Evolutionary conservation across 352 stramenopile species (phyloP).

Genomic region (Pythium aristosporum): DNA sequence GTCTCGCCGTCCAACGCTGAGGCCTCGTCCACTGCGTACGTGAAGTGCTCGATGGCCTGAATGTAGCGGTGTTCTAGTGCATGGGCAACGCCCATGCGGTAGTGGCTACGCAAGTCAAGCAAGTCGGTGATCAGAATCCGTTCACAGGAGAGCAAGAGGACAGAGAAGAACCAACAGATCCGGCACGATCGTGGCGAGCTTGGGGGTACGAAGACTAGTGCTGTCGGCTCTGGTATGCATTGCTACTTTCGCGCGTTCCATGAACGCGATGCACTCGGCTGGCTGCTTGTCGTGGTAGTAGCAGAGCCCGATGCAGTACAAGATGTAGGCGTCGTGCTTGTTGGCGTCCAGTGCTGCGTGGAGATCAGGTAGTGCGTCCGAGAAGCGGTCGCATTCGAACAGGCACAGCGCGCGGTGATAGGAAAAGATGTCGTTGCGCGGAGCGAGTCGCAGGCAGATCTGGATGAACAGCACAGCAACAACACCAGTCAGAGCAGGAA

Average conservation of each 20-base stretch:
- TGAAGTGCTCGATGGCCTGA: constrained; percentile 71
- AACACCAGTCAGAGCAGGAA: not conserved
- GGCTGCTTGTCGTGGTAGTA: constrained; percentile 55
- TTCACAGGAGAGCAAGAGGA: no score
- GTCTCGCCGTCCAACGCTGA: not conserved
- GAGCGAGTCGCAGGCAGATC: constrained; percentile 39
- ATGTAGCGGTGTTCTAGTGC: constrained; percentile 53
- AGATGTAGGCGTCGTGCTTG: constrained; percentile 31
- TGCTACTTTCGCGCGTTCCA: constrained; percentile 25
- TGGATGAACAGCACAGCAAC: constrained; percentile 9
- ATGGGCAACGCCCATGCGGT: constrained; percentile 63
- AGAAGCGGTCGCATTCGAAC: constrained; percentile 52
- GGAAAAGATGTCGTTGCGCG: constrained; percentile 58
- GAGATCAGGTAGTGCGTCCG: constrained; percentile 51
- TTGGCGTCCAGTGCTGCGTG: constrained; percentile 29
- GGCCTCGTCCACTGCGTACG: constrained; percentile 35
- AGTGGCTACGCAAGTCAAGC: constrained; percentile 45
- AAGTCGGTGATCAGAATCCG: not conserved
- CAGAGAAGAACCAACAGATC: constrained; percentile 49
- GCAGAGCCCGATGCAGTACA: constrained; percentile 68
- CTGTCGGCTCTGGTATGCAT: not conserved
- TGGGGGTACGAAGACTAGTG: not conserved
- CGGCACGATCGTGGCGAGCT: constrained; percentile 30
- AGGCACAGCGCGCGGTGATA: constrained; percentile 66
- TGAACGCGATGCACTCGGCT: constrained; percentile 45